phyloP scores from a whole-genome alignment of 139 green algal species.

The Closterium sp. region DNA sequence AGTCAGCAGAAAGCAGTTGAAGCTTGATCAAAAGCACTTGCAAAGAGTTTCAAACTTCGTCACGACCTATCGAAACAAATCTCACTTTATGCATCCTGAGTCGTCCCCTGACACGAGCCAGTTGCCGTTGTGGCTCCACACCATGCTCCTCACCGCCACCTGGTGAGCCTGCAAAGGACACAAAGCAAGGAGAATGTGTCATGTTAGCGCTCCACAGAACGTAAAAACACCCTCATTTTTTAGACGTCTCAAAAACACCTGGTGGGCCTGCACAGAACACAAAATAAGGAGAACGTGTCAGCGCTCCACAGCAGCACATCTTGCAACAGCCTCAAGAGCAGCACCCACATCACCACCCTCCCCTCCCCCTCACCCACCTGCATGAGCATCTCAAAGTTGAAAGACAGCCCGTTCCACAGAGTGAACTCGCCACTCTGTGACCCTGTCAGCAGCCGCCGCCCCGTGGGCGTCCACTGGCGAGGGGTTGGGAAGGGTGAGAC shows the following conservation, averaged over 20 bases:
- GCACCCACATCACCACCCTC: too few species aligned
- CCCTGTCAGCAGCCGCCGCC: conserved; percentile 78
- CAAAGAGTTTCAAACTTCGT: too few species aligned
- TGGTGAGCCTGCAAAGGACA: conserved; percentile 61
- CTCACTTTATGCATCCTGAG: conserved; percentile 62
- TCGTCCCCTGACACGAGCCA: conserved; percentile 83
- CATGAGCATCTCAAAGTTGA: conserved; percentile 86
- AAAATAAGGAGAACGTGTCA: too few species aligned
- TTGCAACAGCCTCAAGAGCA: too few species aligned
- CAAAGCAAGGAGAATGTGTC: too few species aligned
- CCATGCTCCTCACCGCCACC: conserved; percentile 65
- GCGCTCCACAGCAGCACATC: too few species aligned
- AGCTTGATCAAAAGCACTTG: too few species aligned
- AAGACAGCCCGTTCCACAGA: conserved; percentile 80
- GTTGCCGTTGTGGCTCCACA: conserved; percentile 73
- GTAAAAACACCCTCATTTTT: too few species aligned
- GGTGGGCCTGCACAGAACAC: too few species aligned
- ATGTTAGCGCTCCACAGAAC: too few species aligned
- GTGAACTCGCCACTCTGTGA: conserved; percentile 87
- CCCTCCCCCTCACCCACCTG: conserved; percentile 47
- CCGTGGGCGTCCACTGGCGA: conserved; percentile 81
- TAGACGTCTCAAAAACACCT: too few species aligned
- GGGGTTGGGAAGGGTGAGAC: not conserved
- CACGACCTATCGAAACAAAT: not conserved
- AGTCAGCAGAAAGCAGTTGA: too few species aligned